phyloP scores from a whole-genome alignment of 495 filamentous ascomycete genomes.

The Platismatia glauca region DNA sequence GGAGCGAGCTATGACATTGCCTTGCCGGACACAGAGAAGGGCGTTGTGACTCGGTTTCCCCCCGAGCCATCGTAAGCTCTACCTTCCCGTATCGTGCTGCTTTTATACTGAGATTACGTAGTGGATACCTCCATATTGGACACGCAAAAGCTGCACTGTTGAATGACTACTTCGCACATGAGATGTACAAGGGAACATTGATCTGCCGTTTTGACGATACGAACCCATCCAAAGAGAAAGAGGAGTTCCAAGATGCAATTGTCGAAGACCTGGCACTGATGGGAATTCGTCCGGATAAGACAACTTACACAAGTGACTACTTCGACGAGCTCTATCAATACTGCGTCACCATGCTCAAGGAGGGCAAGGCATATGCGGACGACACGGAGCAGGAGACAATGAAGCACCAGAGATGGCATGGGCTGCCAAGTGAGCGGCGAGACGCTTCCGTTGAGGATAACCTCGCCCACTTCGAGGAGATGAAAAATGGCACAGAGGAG shows the following conservation, averaged over 20 bases:
- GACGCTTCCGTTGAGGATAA: conserved; percentile 73
- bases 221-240: conserved; percentile 86
- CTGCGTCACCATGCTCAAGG: conserved; percentile 68
- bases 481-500: conserved; percentile 71
- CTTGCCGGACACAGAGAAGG: conserved; percentile 77
- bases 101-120: conserved; percentile 24
- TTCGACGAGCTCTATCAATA: conserved; percentile 80
- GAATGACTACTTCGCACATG: conserved; percentile 89
- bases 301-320: conserved; percentile 80
- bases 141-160: conserved; percentile 89
- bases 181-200: conserved; percentile 75
- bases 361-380: conserved; percentile 80
- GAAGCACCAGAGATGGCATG: conserved; percentile 66
- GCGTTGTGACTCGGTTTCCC: conserved; percentile 88
- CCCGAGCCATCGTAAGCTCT: conserved; percentile 80
- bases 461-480: conserved; percentile 71
- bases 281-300: conserved; percentile 73
- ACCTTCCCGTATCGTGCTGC: not conserved
- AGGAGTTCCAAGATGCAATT: conserved; percentile 85
- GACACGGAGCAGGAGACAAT: conserved; percentile 84
- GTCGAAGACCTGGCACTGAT: conserved; percentile 76
- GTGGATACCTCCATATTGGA: conserved; percentile 86
- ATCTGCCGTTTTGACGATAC: conserved; percentile 87
- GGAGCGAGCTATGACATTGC: conserved; percentile 87
- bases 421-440: conserved; percentile 65